Evolutionary conservation across 2,329 filamentous ascomycete genomes (phyloP), one percentile per base, ranked within the genome.

Genomic region (Coniochaeta ligniaria): DNA sequence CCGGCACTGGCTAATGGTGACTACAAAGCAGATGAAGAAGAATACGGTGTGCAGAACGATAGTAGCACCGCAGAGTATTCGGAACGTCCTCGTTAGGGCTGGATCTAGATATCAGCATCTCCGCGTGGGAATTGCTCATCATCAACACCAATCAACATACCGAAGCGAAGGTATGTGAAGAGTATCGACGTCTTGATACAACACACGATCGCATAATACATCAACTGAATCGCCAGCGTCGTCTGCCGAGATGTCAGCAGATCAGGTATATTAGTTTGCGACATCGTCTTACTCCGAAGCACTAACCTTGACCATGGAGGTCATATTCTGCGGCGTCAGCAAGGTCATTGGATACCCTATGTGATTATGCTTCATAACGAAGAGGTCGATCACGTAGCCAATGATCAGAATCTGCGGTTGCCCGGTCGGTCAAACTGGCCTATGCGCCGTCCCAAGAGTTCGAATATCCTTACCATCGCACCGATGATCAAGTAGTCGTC

Each of bases 101-200:
- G 36, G 0, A 61, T 7, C n/a, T 5, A 6, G 43, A 17, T 1
- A 38, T 47, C 26, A 59, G 33, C 45, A 14, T 56, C 14, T 14
- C 14, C 16, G 12, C 1, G 16, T n/a, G 5, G 8, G 20, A 22
- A 9, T 24, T 2, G 4, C 11, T n/a, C 11, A 28, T 16, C 7
- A 60, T 1, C 17, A 43, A 28, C 22, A 55, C 16, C 31, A 31
- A 26, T 56, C 11, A 20, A 66, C 69, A 38, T 70, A 76, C 75
- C 72, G 52, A 81, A 77, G 31, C 78, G 72, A 14, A 80, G 71
- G 57, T 80, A 80, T 60, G 78, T 78, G 61, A 73, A 72, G 1
- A 80, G 67, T 33, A 80, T 77, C 0, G 77, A 80, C 0, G 72
- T 67, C 63, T 81, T 80, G 57, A 79, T 72, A 20, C 69, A 68